Percentiles rank a stretch among this genome's conserved stretches.
Conservation (phyloP, 1,284 basidiomycete species). For the Boletus hoseneyae region DNA sequence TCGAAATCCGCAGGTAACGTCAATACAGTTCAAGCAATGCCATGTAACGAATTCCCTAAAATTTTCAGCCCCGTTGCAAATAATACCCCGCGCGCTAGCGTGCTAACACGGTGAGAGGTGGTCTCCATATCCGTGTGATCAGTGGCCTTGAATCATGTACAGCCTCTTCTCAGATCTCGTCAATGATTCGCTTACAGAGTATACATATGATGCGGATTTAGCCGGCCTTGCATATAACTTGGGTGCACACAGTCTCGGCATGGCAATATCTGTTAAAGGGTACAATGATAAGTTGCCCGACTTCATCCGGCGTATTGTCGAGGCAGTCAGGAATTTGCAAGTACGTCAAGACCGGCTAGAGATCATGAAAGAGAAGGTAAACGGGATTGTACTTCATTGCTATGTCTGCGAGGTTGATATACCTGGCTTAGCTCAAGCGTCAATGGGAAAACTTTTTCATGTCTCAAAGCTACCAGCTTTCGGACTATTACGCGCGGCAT, state of each 20-base stretch:
- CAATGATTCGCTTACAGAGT: constrained; percentile 87
- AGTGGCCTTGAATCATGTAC: constrained; percentile 9
- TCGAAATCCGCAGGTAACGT: constrained; percentile 67
- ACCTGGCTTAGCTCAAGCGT: constrained; percentile 52
- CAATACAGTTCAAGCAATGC: neutral
- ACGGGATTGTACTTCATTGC: constrained; percentile 14
- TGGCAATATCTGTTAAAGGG: constrained; percentile 74
- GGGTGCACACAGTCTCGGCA: constrained; percentile 61
- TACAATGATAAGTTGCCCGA: constrained; percentile 94
- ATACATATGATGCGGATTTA: constrained; percentile 89
- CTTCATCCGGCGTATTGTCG: constrained; percentile 74
- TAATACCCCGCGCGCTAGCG: constrained; percentile 52
- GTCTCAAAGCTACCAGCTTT: constrained; percentile 79
- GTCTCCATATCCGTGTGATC: neutral
- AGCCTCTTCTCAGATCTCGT: constrained; percentile 88
- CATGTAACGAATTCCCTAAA: constrained; percentile 7
- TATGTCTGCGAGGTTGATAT: constrained; percentile 7
- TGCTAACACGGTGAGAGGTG: constrained; percentile 57
- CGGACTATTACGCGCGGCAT: constrained; percentile 77
- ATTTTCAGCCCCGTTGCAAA: constrained; percentile 49
- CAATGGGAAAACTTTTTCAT: constrained; percentile 88
- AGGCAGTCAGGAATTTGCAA: constrained; percentile 66
- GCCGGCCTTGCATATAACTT: constrained; percentile 86
- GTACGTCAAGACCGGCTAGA: constrained; percentile 74
- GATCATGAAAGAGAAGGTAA: constrained; percentile 84